phyloP scores from a whole-genome alignment of 768 basidiomycete species.

The Glaciozyma martinii region DNA sequence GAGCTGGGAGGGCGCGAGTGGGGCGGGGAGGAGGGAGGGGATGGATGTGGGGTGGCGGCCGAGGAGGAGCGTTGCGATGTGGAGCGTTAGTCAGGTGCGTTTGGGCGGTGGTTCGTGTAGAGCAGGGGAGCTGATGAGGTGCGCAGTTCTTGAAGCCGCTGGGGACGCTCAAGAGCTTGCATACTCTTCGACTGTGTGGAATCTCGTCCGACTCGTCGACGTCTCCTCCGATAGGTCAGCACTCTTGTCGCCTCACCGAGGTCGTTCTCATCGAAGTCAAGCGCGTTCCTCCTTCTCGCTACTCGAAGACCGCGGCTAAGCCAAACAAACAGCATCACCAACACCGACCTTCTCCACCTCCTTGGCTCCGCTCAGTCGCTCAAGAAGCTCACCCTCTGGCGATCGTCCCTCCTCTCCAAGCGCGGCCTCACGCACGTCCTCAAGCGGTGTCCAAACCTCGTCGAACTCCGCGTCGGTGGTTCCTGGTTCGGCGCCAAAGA shows the following conservation, averaged over 20 bases:
- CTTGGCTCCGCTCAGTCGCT: conserved; percentile 19
- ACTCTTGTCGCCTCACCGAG: conserved; percentile 9
- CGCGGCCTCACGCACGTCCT: conserved; percentile 22
- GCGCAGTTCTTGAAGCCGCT: conserved; percentile 23
- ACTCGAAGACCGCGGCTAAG: neutral
- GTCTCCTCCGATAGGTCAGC: neutral
- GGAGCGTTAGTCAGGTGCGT: conserved; percentile 25
- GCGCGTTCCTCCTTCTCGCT: neutral
- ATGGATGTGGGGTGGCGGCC: conserved; percentile 27
- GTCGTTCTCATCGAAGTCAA: conserved; percentile 30
- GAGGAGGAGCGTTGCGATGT: conserved; percentile 14
- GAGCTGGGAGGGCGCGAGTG: neutral
- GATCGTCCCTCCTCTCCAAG: conserved; percentile 21
- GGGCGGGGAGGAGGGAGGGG: conserved; percentile 15
- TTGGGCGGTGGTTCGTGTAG: neutral
- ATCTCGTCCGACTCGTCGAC: conserved; percentile 27
- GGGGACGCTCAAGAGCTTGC: conserved; percentile 9
- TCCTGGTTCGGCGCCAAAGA: conserved; percentile 30
- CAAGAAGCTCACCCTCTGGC: conserved; percentile 26
- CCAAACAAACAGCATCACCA: conserved; percentile 19
- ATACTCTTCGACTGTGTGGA: conserved; percentile 19
- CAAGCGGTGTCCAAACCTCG: conserved; percentile 20
- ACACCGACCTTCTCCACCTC: conserved; percentile 22
- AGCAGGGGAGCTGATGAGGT: neutral
- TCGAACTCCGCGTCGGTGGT: conserved; percentile 24